A percentile compares a stretch with the other conserved stretches of the same genome.
These are phyloP conservation scores for Actinidia chinensis DNA, from an alignment of 179 eudicot genomes.

Conservation along the genomic window DNA sequence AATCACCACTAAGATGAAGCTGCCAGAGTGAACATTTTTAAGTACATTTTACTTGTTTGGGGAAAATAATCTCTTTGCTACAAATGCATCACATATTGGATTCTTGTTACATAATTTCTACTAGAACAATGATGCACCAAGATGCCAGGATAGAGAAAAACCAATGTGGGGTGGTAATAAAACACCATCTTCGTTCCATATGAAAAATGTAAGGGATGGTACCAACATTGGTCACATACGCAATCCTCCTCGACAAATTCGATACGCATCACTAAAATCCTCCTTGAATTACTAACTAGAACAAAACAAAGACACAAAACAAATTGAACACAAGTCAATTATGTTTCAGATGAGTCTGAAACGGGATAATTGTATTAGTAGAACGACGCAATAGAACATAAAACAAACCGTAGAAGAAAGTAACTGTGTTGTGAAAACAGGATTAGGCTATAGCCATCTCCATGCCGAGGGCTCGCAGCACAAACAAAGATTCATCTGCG, in stretches of 20 bases:
- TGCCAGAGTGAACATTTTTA: background rate
- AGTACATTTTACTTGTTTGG: background rate
- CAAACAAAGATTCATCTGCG: constrained; percentile 67
- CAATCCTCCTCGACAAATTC: background rate
- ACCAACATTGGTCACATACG: background rate
- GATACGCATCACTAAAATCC: background rate
- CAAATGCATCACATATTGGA: background rate
- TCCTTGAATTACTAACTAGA: background rate
- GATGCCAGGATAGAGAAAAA: background rate
- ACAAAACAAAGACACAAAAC: background rate
- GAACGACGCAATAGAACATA: background rate
- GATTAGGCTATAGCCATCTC: constrained; percentile 90
- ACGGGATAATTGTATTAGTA: background rate
- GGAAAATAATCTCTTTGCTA: background rate
- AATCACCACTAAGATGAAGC: background rate
- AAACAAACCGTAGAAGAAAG: constrained; percentile 80
- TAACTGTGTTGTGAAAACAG: constrained; percentile 92
- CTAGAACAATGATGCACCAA: background rate
- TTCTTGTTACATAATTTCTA: background rate
- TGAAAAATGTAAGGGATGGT: background rate
- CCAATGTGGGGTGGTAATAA: background rate
- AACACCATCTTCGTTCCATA: background rate
- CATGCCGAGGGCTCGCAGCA: constrained; percentile 84
- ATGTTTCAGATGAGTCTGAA: background rate
- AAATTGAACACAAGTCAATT: background rate